These are phyloP conservation scores for Pyrrhoderma noxium DNA, from an alignment of 1,284 basidiomycete genomes.

Conservation along the genomic window DNA sequence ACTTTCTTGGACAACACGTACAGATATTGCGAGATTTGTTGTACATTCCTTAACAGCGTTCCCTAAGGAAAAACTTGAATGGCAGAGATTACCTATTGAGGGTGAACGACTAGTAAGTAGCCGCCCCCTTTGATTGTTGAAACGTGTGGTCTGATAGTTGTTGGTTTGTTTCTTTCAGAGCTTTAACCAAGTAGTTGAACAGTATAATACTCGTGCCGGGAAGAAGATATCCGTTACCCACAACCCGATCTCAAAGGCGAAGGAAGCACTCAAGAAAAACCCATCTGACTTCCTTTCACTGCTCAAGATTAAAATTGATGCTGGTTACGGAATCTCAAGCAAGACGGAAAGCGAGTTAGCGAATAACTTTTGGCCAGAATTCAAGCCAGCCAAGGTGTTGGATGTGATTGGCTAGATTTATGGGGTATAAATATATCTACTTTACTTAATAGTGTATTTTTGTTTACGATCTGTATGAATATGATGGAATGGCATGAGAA, in stretches of 20 bases:
- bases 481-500: too few relatives aligned
- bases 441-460: too few relatives aligned
- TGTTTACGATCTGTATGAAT: too few relatives aligned
- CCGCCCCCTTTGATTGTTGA: too few relatives aligned
- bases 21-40: constrained; percentile 33
- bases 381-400: constrained; percentile 12
- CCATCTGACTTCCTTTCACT: constrained; percentile 1
- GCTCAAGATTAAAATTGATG: not conserved
- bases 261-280: constrained; percentile 7
- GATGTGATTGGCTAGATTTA: too few relatives aligned
- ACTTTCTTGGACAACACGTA: constrained; percentile 28
- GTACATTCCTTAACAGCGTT: constrained; percentile 31
- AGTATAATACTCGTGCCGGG: constrained; percentile 1
- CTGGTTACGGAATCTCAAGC: constrained; percentile 2
- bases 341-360: constrained; percentile 10
- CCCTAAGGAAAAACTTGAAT: constrained; percentile 25
- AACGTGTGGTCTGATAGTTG: too few relatives aligned
- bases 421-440: too few relatives aligned
- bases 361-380: constrained; percentile 8
- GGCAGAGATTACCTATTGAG: constrained; percentile 31
- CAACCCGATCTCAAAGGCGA: constrained; percentile 4
- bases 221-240: constrained; percentile 6
- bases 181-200: constrained; percentile 4
- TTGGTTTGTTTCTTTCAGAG: too few relatives aligned
- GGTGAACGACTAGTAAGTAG: constrained; percentile 28